A percentile compares a stretch with the other conserved stretches of the same genome.
phyloP scores from a whole-genome alignment of 345 rosid genomes.

The Eucalyptus marginata region DNA sequence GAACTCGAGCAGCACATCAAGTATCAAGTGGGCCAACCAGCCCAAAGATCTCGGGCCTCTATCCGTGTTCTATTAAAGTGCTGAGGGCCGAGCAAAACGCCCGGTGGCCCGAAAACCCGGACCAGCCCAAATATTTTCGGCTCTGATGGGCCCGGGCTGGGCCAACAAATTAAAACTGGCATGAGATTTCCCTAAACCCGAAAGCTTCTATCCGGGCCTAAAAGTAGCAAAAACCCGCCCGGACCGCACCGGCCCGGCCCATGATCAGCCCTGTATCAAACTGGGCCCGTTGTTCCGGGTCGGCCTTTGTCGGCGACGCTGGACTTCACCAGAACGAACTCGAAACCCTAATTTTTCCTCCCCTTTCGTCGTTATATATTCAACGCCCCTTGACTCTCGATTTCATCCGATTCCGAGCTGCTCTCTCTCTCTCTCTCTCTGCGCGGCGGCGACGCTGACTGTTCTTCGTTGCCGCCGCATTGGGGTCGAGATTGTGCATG shows the following conservation, averaged over 20 bases:
- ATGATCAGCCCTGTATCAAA: not conserved
- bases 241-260: not conserved
- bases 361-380: not conserved
- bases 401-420: rapidly evolving
- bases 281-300: not conserved
- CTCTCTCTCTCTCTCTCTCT: not conserved
- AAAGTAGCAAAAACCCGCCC: no score
- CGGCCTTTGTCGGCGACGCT: not conserved
- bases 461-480: not conserved
- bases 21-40: not conserved
- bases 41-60: not conserved
- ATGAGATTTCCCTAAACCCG: not conserved
- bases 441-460: not conserved
- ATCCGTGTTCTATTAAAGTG: not conserved
- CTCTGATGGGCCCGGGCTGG: not conserved
- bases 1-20: not conserved
- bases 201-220: no score
- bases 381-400: not conserved
- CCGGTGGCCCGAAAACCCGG: not conserved
- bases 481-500: not conserved
- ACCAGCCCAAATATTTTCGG: rapidly evolving
- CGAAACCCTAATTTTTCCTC: not conserved
- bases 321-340: not conserved
- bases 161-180: not conserved
- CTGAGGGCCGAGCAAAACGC: not conserved